phyloP scores from a whole-genome alignment of 139 green algal species.

The Pleodorina starrii region DNA sequence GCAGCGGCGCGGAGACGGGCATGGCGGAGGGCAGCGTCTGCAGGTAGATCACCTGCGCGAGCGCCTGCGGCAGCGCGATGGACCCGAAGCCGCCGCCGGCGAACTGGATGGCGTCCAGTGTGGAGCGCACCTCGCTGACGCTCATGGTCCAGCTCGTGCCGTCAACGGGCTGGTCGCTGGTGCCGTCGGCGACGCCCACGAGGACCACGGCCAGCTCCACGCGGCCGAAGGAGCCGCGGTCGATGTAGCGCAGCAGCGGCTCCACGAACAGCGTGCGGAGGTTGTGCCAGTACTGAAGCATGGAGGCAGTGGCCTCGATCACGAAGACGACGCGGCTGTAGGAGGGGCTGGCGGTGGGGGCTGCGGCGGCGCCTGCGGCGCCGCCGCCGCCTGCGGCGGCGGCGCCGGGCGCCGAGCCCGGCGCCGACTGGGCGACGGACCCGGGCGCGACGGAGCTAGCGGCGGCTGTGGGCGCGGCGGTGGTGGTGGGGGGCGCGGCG shows the following conservation, averaged over 20 bases:
- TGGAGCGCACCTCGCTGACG: constrained; percentile 34
- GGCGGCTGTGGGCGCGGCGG: neutral
- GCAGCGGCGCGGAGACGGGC: constrained; percentile 35
- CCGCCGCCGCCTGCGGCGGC: neutral
- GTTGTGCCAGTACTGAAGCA: constrained; percentile 32
- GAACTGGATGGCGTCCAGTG: constrained; percentile 42
- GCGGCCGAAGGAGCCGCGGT: constrained; percentile 6
- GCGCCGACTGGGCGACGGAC: neutral
- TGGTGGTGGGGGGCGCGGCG: neutral
- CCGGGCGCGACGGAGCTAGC: neutral
- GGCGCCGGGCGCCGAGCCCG: neutral
- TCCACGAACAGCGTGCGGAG: constrained; percentile 35
- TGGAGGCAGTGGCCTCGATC: constrained; percentile 40
- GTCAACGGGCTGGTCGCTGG: constrained; percentile 34
- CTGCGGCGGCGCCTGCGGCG: neutral
- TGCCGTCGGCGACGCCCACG: neutral
- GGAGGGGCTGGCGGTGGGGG: neutral
- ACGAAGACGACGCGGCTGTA: constrained; percentile 38
- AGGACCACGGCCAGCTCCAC: constrained; percentile 45
- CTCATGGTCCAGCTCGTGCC: constrained; percentile 26
- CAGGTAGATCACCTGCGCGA: constrained; percentile 44
- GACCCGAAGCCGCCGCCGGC: constrained; percentile 40
- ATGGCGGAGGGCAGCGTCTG: constrained; percentile 43
- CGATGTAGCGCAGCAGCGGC: constrained; percentile 43
- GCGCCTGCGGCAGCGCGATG: constrained; percentile 40